These are phyloP conservation scores for Stemphylium beticola DNA, from an alignment of 2,329 filamentous ascomycete genomes.

Conservation along the genomic window DNA sequence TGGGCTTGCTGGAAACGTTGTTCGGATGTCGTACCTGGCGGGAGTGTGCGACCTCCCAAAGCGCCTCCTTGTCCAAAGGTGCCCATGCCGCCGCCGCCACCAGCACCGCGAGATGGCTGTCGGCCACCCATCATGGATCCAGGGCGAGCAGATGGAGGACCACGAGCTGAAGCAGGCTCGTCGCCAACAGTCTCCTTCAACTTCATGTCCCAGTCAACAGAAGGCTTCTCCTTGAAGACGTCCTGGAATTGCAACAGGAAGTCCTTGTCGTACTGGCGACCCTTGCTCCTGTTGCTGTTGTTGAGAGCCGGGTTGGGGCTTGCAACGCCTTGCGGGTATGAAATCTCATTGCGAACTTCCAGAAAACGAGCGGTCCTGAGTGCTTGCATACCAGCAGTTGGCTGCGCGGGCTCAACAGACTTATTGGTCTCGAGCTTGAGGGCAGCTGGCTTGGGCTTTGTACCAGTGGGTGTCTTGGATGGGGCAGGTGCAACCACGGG, in stretches of 20 bases:
- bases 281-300: conserved; percentile 78
- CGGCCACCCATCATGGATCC: conserved; percentile 58
- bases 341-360: conserved; percentile 74
- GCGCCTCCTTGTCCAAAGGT: conserved; percentile 61
- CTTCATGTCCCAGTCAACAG: conserved; percentile 88
- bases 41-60: conserved; percentile 62
- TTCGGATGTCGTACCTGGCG: conserved; percentile 77
- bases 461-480: conserved; percentile 54
- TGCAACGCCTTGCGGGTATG: conserved; percentile 79
- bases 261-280: conserved; percentile 92
- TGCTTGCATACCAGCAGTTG: conserved; percentile 90
- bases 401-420: conserved; percentile 86
- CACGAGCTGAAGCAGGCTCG: conserved; percentile 68
- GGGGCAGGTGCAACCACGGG: conserved; percentile 26
- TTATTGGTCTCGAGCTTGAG: conserved; percentile 90
- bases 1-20: conserved; percentile 66
- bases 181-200: conserved; percentile 87
- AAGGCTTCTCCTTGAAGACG: conserved; percentile 96
- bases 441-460: conserved; percentile 82
- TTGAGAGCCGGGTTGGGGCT: conserved; percentile 91
- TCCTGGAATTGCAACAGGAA: conserved; percentile 96
- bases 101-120: conserved; percentile 53
- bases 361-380: conserved; percentile 91
- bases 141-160: conserved; percentile 64
- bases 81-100: conserved; percentile 66